Evolutionary conservation across 768 basidiomycete genomes (phyloP).

Genomic region (Trametes meyenii): DNA sequence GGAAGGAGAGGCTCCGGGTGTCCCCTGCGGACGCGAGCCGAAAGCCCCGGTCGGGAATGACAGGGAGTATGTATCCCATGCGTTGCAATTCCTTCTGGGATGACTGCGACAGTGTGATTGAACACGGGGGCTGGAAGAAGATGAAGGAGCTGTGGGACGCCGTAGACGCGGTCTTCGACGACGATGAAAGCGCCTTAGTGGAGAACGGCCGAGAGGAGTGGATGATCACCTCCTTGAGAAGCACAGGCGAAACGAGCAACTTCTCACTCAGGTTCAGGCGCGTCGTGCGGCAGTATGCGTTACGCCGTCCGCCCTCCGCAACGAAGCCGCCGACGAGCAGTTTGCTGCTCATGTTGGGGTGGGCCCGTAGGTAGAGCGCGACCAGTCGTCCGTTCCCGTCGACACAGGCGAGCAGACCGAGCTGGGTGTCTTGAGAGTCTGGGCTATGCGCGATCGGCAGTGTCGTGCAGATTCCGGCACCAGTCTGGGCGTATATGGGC

Average conservation of each 20-base stretch:
- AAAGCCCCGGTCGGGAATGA: conserved; percentile 5
- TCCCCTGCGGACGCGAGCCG: conserved; percentile 9
- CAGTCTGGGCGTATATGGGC: conserved; percentile 10
- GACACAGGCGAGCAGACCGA: conserved; percentile 14
- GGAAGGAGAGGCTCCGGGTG: conserved; percentile 6
- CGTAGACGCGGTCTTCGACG: background rate
- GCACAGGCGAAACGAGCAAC: background rate
- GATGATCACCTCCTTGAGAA: conserved; percentile 1
- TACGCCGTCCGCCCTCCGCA: conserved; percentile 8
- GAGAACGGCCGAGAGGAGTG: background rate
- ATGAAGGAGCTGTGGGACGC: conserved; percentile 6
- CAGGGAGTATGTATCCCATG: conserved; percentile 9
- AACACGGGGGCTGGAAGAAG: conserved; percentile 22
- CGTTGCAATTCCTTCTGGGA: background rate
- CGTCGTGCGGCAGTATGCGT: conserved; percentile 15
- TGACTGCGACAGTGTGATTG: background rate
- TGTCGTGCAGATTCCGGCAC: conserved; percentile 7
- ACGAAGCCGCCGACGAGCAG: conserved; percentile 17
- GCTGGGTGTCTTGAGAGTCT: background rate
- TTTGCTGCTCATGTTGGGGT: background rate
- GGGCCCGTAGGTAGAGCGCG: conserved; percentile 14
- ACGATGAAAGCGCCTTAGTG: background rate
- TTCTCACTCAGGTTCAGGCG: background rate
- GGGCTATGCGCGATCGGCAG: conserved; percentile 3
- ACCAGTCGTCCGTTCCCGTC: conserved; percentile 8